These are phyloP conservation scores for Hyaloscypha bicolor DNA, from an alignment of 495 filamentous ascomycete species.

Conservation along the genomic window DNA sequence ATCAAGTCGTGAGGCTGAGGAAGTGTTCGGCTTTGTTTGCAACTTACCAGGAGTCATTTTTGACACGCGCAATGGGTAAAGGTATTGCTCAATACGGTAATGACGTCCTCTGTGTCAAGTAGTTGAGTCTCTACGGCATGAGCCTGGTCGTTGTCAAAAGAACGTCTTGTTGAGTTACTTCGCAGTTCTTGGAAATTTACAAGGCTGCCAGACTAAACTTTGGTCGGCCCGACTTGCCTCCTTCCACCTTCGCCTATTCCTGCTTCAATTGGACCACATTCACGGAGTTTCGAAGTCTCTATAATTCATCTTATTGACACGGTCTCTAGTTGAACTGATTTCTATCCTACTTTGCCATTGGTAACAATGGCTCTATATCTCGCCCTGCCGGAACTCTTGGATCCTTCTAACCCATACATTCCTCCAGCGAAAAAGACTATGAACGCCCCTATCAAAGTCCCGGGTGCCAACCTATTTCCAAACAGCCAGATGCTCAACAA, in stretches of 20 bases:
- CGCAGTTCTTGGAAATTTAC: background rate
- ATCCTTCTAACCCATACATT: constrained; percentile 79
- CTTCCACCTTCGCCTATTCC: constrained; percentile 6
- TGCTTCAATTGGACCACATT: background rate
- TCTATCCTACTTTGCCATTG: constrained; percentile 36
- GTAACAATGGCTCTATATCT: constrained; percentile 32
- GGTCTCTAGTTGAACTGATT: constrained; percentile 4
- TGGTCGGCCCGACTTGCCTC: background rate
- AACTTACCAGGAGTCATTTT: constrained; percentile 19
- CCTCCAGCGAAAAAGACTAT: constrained; percentile 89
- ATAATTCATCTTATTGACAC: background rate
- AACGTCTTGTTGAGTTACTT: background rate
- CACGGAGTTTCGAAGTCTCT: background rate
- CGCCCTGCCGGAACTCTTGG: constrained; percentile 24
- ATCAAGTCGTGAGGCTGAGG: constrained; percentile 6
- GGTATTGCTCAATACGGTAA: background rate
- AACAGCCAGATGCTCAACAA: constrained; percentile 91
- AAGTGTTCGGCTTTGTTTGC: background rate
- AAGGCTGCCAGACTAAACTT: background rate
- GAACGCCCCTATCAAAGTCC: constrained; percentile 77
- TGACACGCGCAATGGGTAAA: background rate
- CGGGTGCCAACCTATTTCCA: constrained; percentile 73
- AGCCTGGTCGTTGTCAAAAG: background rate
- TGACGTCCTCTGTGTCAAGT: background rate
- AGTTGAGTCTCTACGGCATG: background rate